Conservation (phyloP, 805 yeast genomes). For the Peterozyma xylosa region DNA sequence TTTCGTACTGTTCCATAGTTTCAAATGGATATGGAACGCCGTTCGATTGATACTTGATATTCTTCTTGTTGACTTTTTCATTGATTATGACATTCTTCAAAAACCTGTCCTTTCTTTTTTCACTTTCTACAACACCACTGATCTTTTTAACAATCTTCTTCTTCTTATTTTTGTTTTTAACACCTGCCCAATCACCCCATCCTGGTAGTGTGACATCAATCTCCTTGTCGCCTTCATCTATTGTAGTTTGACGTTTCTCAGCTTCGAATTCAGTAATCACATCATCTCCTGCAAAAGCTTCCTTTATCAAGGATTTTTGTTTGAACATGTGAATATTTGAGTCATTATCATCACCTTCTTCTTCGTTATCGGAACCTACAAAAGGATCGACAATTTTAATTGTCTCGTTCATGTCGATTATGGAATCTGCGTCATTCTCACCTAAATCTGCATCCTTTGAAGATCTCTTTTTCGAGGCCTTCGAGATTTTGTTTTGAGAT, state of each 20-base stretch:
- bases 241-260: conserved; percentile 61
- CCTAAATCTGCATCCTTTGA: conserved; percentile 25
- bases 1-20: conserved; percentile 88
- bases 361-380: conserved; percentile 29
- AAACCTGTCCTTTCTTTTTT: conserved; percentile 72
- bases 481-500: conserved; percentile 34
- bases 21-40: conserved; percentile 96
- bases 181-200: conserved; percentile 98
- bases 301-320: conserved; percentile 74
- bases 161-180: conserved; percentile 37
- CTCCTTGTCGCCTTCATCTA: conserved; percentile 82
- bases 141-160: conserved; percentile 62
- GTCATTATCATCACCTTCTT: conserved; percentile 37
- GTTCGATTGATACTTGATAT: conserved; percentile 74
- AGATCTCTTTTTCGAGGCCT: conserved; percentile 26
- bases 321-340: conserved; percentile 49
- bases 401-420: conserved; percentile 46
- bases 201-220: conserved; percentile 88
- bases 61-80: conserved; percentile 80
- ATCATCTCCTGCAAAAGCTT: conserved; percentile 97
- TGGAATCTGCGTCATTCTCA: conserved; percentile 18
- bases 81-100: conserved; percentile 81
- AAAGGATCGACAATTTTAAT: conserved; percentile 44
- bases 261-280: conserved; percentile 73
- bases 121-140: conserved; percentile 66